These are phyloP conservation scores for Tubosaeta brunneosetosa DNA, from an alignment of 768 basidiomycete species.

Conservation along the genomic window DNA sequence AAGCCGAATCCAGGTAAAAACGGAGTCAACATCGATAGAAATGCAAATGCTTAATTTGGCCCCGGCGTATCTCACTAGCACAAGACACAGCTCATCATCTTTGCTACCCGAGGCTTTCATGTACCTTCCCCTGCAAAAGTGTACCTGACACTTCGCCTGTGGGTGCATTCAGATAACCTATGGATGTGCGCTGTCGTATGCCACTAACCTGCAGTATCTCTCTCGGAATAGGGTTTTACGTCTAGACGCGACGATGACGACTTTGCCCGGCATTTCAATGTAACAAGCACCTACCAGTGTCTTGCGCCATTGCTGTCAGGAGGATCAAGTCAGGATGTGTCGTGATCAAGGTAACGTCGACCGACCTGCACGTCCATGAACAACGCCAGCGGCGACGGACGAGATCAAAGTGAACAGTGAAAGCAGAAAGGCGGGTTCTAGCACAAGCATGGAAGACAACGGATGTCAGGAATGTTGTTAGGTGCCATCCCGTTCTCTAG, in stretches of 20 bases:
- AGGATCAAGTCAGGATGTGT: background rate
- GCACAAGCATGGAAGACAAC: constrained; percentile 9
- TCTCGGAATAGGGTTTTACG: background rate
- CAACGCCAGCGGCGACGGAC: constrained; percentile 2
- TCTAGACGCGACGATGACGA: background rate
- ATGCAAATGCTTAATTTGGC: background rate
- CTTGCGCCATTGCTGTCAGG: background rate
- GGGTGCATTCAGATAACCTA: background rate
- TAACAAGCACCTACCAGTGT: constrained; percentile 1
- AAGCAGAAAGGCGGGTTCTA: constrained; percentile 6
- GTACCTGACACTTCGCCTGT: constrained; percentile 2
- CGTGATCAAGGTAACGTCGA: background rate
- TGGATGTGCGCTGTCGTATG: background rate
- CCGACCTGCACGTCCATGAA: constrained; percentile 8
- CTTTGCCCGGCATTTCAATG: background rate
- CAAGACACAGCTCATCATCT: background rate
- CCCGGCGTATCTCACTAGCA: background rate
- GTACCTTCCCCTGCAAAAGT: constrained; percentile 5
- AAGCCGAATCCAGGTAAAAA: background rate
- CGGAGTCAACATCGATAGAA: background rate
- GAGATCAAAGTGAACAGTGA: constrained; percentile 5
- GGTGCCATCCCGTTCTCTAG: background rate
- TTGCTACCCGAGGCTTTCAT: constrained; percentile 9
- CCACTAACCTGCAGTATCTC: constrained; percentile 7
- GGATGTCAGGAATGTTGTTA: background rate